Conservation (phyloP, 2,329 filamentous ascomycete species). For the Aspergillus eucalypticola region DNA sequence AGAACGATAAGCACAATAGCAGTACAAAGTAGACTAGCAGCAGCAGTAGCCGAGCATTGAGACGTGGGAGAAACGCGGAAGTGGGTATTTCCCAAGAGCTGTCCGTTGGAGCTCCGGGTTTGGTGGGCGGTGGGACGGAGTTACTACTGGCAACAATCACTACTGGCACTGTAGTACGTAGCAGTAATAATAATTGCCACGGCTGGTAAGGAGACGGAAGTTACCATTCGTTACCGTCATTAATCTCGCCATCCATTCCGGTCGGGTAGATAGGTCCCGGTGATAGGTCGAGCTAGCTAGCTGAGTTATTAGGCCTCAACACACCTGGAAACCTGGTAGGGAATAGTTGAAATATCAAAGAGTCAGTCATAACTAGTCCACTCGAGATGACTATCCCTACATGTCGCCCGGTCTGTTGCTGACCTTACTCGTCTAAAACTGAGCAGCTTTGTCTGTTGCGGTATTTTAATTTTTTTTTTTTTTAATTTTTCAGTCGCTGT, state of each 20-base stretch:
- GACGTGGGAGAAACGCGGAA: background rate
- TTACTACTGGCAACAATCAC: background rate
- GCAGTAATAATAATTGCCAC: background rate
- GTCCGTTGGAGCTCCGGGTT: constrained; percentile 7
- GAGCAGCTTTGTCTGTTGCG: background rate
- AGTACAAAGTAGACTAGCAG: no score
- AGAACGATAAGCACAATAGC: background rate
- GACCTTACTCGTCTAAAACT: background rate
- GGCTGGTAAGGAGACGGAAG: background rate
- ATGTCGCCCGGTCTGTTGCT: background rate
- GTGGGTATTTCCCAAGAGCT: background rate
- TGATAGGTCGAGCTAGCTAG: no score
- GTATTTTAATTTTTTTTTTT: background rate
- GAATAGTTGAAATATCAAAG: no score
- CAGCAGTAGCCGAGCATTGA: background rate
- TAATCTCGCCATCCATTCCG: no score
- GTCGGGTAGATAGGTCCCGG: no score
- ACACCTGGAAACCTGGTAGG: no score
- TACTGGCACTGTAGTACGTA: background rate
- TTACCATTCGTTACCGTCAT: no score
- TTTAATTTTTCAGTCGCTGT: background rate
- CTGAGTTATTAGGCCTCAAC: no score
- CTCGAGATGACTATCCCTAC: background rate
- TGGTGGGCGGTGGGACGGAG: background rate
- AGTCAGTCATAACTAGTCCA: background rate